Base-by-base conservation (phyloP, 495 filamentous ascomycete species). In the Hyaloscypha bicolor region DNA sequence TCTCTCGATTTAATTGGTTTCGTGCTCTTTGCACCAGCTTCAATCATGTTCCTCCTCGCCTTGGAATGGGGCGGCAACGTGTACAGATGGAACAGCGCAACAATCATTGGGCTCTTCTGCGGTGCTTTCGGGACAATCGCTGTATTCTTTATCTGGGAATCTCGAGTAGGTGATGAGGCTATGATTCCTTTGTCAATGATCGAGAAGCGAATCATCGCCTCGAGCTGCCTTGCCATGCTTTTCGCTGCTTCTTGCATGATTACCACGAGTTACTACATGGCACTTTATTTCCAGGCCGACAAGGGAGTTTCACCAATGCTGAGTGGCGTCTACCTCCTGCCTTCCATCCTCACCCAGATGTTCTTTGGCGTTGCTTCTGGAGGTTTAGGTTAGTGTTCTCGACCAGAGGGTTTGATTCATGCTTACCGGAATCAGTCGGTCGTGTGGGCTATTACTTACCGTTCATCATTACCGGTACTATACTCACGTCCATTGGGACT, bases 221-320 rank as follows among this genome's bases (percentile, higher is more conserved):
- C 69, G 3, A 76, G 73, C 53, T 78, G 79, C 58, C 2, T 77
- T 45, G 62, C 75, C 11, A 45, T 29, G 21, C 16, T 42, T 14
- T 61, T 42, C 37, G 14, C 37, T 62, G 32, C 64, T 69, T 60
- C 42, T 25, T 70, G 66, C 9, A 71, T 82, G 30, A 19, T 65
- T 9, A 58, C 19, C 5, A 59, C 57, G 2, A 60, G 42, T 25
- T 92, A 88, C 75, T 89, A 90, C 81, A 76, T 96, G 30, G 91
- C 93, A 0, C 89, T 96, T 68, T 97, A 90, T 89, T 93, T 94
- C 78, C 91, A 95, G 76, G 86, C 86, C 6, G 87, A 88, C 57
- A 82, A 87, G 69, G 82, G 82, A 21, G 81, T 79, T 9, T 79
- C 79, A 19, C 84, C 87, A 3, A 75, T 82, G 31, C 76, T 86